phyloP scores from a whole-genome alignment of 768 basidiomycete species.

The Pleurotus giganteus region DNA sequence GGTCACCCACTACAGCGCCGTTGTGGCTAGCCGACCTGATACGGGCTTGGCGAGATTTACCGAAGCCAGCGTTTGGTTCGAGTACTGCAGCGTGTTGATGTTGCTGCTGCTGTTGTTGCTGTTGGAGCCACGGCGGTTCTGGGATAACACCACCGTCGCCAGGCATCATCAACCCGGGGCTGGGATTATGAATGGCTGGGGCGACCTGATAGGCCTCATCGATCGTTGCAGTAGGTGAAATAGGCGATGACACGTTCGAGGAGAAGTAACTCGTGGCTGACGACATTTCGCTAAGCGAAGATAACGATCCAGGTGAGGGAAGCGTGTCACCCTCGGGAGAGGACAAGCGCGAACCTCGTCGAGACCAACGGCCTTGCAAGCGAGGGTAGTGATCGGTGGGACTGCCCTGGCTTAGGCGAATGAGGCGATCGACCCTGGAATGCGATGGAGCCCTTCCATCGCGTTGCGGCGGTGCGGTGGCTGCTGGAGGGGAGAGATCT shows the following conservation, averaged over 20 bases:
- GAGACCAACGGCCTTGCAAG: slow-evolving; percentile 21
- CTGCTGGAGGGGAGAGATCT: slow-evolving; percentile 11
- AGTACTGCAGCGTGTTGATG: not conserved
- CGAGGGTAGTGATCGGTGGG: slow-evolving; percentile 14
- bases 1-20: not conserved
- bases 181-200: not conserved
- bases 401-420: slow-evolving; percentile 30
- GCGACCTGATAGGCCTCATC: slow-evolving; percentile 1
- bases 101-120: slow-evolving; percentile 2
- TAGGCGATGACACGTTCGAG: slow-evolving; percentile 18
- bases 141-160: slow-evolving; percentile 3
- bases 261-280: slow-evolving; percentile 11
- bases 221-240: slow-evolving; percentile 17
- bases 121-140: slow-evolving; percentile 5
- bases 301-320: slow-evolving; percentile 16
- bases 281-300: slow-evolving; percentile 9
- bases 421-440: slow-evolving; percentile 33
- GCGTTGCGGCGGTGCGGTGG: slow-evolving; percentile 14
- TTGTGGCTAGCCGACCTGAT: not conserved
- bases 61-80: not conserved
- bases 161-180: not conserved
- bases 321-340: slow-evolving; percentile 33
- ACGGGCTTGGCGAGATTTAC: slow-evolving; percentile 3
- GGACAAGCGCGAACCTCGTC: slow-evolving; percentile 31
- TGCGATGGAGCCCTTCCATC: slow-evolving; percentile 31